Percentiles rank a stretch among this genome's conserved stretches.
These are phyloP conservation scores for Metschnikowia proteae DNA, from an alignment of 805 yeast genomes.

Conservation along the genomic window DNA sequence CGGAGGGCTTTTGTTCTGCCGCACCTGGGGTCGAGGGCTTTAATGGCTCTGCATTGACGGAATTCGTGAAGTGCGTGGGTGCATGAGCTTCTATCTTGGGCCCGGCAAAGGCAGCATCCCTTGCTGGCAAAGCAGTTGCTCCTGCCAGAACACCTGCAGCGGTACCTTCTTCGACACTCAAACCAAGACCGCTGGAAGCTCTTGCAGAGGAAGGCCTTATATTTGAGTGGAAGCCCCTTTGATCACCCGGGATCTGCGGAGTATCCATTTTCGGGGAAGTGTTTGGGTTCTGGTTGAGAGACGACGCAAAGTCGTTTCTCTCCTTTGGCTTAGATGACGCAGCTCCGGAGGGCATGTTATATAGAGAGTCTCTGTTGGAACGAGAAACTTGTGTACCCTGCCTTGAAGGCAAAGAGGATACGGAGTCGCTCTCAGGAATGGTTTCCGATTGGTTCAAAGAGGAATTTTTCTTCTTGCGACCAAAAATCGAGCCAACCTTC, in stretches of 20 bases:
- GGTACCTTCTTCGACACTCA: neutral
- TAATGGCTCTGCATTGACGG: conserved; percentile 3
- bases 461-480: conserved; percentile 51
- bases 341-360: conserved; percentile 7
- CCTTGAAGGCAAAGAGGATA: conserved; percentile 18
- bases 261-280: neutral
- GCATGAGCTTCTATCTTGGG: neutral
- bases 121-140: neutral
- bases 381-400: conserved; percentile 11
- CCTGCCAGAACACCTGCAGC: neutral
- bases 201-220: neutral
- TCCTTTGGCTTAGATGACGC: neutral
- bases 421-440: conserved; percentile 34
- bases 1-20: neutral
- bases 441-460: conserved; percentile 18
- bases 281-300: neutral
- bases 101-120: neutral
- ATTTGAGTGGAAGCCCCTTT: neutral
- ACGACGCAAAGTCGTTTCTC: neutral
- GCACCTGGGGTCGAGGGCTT: neutral
- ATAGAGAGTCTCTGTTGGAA: conserved; percentile 12
- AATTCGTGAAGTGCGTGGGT: neutral
- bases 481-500: conserved; percentile 72
- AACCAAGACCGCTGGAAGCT: neutral
- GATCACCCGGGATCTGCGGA: neutral